A percentile compares a stretch with the other conserved stretches of the same genome.
Evolutionary conservation across 2,329 filamentous ascomycete genomes (phyloP).

Genomic region (Curvularia hawaiiensis): DNA sequence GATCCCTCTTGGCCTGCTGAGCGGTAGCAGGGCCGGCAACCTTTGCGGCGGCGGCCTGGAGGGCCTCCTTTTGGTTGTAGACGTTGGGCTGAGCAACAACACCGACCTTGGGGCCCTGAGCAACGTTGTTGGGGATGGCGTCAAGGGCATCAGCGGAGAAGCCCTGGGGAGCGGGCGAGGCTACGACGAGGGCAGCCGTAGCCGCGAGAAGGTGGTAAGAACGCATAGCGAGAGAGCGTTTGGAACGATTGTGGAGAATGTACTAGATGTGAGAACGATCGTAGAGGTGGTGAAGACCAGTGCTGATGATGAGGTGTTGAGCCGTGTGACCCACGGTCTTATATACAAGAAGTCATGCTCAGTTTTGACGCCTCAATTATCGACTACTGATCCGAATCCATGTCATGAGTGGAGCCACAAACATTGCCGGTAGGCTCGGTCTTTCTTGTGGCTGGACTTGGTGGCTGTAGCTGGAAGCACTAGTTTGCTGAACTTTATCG

Average conservation of each 20-base stretch:
- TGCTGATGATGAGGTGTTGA: conserved; percentile 11
- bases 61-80: conserved; percentile 23
- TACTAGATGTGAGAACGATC: conserved; percentile 1
- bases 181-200: conserved; percentile 28
- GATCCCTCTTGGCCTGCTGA: conserved; percentile 20
- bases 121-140: conserved; percentile 11
- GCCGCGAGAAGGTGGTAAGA: conserved; percentile 26
- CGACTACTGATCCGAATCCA: conserved; percentile 11
- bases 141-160: conserved; percentile 19
- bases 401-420: conserved; percentile 11
- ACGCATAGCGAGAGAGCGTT: conserved; percentile 24
- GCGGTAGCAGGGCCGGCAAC: conserved; percentile 16
- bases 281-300: conserved; percentile 11
- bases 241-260: neutral
- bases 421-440: conserved; percentile 9
- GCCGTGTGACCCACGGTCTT: conserved; percentile 1
- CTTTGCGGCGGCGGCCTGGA: conserved; percentile 15
- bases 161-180: conserved; percentile 29
- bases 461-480: conserved; percentile 10
- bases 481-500: conserved; percentile 12
- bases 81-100: conserved; percentile 12
- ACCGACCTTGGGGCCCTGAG: conserved; percentile 25
- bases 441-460: conserved; percentile 10
- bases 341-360: conserved; percentile 8
- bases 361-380: conserved; percentile 1